A percentile compares a stretch with the other conserved stretches of the same genome.
Evolutionary conservation across 2,329 filamentous ascomycete species (phyloP).

Genomic region (Arthroderma sp.): DNA sequence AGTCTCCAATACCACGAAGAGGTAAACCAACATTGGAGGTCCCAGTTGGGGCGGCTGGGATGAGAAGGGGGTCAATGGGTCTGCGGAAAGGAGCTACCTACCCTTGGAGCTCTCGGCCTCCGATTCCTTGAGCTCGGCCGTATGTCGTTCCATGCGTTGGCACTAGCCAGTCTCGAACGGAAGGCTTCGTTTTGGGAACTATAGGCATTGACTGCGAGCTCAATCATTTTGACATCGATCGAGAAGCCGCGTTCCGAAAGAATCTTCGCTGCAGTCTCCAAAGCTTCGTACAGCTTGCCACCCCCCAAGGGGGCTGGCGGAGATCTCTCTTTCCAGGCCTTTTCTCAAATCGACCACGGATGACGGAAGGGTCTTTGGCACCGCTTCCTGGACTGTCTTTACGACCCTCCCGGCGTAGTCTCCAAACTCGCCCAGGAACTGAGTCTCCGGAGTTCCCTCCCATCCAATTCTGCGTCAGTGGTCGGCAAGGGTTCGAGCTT

Average conservation of each 20-base stretch:
- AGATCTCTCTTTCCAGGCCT: background rate
- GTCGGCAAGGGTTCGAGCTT: no score
- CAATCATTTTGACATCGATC: slow-evolving; percentile 8
- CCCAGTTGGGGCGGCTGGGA: background rate
- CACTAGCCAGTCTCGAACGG: slow-evolving; percentile 2
- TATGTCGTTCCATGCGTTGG: slow-evolving; percentile 1
- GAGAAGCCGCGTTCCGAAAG: slow-evolving; percentile 3
- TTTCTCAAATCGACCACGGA: background rate
- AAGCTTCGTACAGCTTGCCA: background rate
- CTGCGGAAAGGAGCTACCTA: background rate
- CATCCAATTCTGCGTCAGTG: no score
- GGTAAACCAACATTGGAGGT: slow-evolving; percentile 8
- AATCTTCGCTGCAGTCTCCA: slow-evolving; percentile 2
- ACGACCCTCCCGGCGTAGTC: slow-evolving; percentile 1
- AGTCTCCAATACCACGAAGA: slow-evolving; percentile 7
- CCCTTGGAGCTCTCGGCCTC: background rate
- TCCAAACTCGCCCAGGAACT: background rate
- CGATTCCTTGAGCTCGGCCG: background rate
- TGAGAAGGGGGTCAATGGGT: background rate
- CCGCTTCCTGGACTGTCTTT: background rate
- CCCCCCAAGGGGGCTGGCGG: background rate
- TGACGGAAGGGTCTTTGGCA: background rate
- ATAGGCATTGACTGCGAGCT: slow-evolving; percentile 7
- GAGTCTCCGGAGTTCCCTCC: background rate
- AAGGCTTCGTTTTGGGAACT: slow-evolving; percentile 3